These are phyloP conservation scores for Penicillium coprophilum DNA, from an alignment of 495 filamentous ascomycete genomes.

Conservation along the genomic window DNA sequence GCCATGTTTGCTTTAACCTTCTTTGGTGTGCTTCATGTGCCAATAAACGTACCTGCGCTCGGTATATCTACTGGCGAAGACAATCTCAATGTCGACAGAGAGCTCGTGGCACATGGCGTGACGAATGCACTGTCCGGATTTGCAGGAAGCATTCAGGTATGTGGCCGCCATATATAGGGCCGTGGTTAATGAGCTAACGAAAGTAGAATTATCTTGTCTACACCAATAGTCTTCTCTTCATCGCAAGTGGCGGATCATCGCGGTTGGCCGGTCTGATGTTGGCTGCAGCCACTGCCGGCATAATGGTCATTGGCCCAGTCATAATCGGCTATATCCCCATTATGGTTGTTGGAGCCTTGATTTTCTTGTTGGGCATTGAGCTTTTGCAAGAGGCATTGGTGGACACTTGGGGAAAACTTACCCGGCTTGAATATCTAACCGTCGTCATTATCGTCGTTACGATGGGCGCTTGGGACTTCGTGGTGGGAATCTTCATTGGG, in stretches of 20 bases:
- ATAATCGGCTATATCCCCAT: slow-evolving; percentile 93
- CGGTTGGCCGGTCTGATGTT: slow-evolving; percentile 85
- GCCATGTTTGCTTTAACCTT: slow-evolving; percentile 98
- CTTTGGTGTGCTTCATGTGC: slow-evolving; percentile 95
- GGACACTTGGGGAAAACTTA: slow-evolving; percentile 82
- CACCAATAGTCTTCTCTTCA: slow-evolving; percentile 93
- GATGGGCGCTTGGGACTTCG: slow-evolving; percentile 97
- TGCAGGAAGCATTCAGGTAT: slow-evolving; percentile 80
- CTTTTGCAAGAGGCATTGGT: slow-evolving; percentile 83
- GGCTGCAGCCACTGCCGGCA: slow-evolving; percentile 71
- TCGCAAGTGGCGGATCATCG: slow-evolving; percentile 82
- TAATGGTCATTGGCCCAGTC: slow-evolving; percentile 80
- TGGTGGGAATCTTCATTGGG: slow-evolving; percentile 86
- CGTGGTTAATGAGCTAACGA: slow-evolving; percentile 10
- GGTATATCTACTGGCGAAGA: slow-evolving; percentile 88
- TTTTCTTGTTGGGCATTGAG: slow-evolving; percentile 92
- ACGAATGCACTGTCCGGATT: slow-evolving; percentile 89
- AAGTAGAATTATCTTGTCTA: slow-evolving; percentile 89
- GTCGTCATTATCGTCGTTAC: slow-evolving; percentile 90
- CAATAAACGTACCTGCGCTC: slow-evolving; percentile 93
- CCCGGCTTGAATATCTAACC: slow-evolving; percentile 83
- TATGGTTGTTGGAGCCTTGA: slow-evolving; percentile 93
- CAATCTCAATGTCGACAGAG: slow-evolving; percentile 83
- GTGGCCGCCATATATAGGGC: slow-evolving; percentile 3
- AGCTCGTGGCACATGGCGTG: slow-evolving; percentile 88